These are phyloP conservation scores for Salix brachista DNA, from an alignment of 345 rosid genomes.

Conservation along the genomic window DNA sequence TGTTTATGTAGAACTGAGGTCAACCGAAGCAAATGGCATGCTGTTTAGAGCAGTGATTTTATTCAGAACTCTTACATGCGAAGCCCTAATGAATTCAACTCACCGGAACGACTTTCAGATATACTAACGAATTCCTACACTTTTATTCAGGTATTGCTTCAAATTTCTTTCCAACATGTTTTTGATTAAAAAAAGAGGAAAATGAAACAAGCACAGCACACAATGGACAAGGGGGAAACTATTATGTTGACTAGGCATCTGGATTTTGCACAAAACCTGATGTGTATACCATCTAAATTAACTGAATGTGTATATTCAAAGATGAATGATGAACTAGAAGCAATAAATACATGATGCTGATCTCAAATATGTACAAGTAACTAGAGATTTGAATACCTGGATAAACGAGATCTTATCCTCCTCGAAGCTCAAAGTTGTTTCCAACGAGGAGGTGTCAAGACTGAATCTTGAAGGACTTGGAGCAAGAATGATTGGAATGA, in stretches of 20 bases:
- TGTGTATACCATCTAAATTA: background rate
- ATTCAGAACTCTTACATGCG: constrained; percentile 85
- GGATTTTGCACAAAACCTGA: background rate
- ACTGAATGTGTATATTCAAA: background rate
- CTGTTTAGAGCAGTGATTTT: constrained; percentile 73
- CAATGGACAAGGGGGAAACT: no score
- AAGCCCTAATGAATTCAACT: constrained; percentile 44
- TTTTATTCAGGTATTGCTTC: constrained; percentile 62
- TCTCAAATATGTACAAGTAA: background rate
- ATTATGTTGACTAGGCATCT: no score
- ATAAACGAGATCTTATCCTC: background rate
- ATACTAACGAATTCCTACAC: constrained; percentile 57
- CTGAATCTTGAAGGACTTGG: constrained; percentile 72
- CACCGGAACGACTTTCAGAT: constrained; percentile 61
- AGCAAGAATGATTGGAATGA: constrained; percentile 78
- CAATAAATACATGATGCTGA: background rate
- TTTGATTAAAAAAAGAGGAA: background rate
- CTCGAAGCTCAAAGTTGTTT: constrained; percentile 20
- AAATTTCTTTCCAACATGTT: background rate
- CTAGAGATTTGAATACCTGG: background rate
- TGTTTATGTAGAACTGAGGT: no score
- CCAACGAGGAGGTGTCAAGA: constrained; percentile 2
- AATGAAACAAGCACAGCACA: background rate
- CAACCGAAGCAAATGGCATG: constrained; percentile 39
- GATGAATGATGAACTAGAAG: background rate